Evolutionary conservation across 495 filamentous ascomycete genomes (phyloP), one percentile per base, ranked within the genome.

Genomic region (Penicillium steckii): DNA sequence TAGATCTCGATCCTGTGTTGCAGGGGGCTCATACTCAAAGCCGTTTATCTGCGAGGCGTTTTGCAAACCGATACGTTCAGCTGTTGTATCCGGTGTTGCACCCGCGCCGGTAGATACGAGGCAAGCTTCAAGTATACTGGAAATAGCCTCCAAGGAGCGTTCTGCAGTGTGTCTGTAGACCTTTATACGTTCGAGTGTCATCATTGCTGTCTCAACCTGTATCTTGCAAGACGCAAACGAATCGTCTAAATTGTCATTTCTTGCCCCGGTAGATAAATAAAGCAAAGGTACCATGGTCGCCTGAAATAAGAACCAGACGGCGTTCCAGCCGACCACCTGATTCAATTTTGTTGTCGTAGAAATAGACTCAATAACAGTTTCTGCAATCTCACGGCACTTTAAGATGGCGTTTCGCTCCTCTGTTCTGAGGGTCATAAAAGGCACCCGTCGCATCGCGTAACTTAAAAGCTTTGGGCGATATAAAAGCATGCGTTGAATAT

Each of bases 311-410:
- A 87, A 81, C 87, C 87, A 90, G 8, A 87, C 84, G 4, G 80
- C 85, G 65, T 86, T 86, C 86, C 86, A 89, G n/a, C 85, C 85
- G n/a, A 77, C 73, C 69, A 89, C 84, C 62, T 87, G 82, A 70
- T 88, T 85, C 47, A 79, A 72, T 75, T 32, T 80, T 74, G 35
- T 80, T 52, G 83, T 82, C 37, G 66, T 67, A 13, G 81, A 52
- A 29, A 90, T 86, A 53, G 86, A 82, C 52, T 82, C 77, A 56
- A 90, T 86, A 1, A 79, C 80, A 53, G 81, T 71, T 41, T 78
- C 79, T 3, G 86, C 85, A 12, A 87, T 74, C 48, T 80, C 74
- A 12, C 83, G 79, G 62, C 85, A 88, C 18, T 76, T 82, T 29
- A 78, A 71, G 45, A 90, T 82, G 10, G 84, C 82, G 3, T 74